Conservation (phyloP, 768 basidiomycete species). For the Lactarius quietus region DNA sequence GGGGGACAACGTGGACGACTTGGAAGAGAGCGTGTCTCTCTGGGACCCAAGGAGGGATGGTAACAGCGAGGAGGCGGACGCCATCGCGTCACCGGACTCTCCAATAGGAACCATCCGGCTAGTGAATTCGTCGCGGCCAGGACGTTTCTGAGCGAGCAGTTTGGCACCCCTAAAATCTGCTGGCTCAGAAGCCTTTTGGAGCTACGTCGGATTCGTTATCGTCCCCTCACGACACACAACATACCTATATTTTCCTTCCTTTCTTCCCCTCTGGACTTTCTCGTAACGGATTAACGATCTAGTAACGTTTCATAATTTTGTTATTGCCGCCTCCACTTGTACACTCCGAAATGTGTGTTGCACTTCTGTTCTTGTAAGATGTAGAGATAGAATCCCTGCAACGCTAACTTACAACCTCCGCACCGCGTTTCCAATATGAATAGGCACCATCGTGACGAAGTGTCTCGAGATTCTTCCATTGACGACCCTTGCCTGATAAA, state of each 20-base stretch:
- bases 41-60: conserved; percentile 31
- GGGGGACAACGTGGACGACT: conserved; percentile 44
- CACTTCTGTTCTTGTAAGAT: conserved; percentile 11
- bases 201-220: background rate
- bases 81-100: conserved; percentile 4
- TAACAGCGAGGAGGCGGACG: conserved; percentile 8
- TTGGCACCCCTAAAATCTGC: background rate
- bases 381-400: conserved; percentile 15
- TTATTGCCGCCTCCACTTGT: background rate
- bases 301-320: conserved; percentile 8
- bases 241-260: background rate
- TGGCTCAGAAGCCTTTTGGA: background rate
- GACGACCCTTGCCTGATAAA: background rate
- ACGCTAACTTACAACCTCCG: conserved; percentile 9
- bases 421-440: background rate
- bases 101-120: conserved; percentile 23
- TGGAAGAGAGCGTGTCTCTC: conserved; percentile 58
- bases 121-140: conserved; percentile 8
- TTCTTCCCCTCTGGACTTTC: background rate
- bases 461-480: background rate
- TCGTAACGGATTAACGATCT: conserved; percentile 15
- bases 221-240: too few species aligned
- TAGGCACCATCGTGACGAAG: background rate
- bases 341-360: conserved; percentile 2
- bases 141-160: conserved; percentile 8